Conservation (phyloP, 768 basidiomycete species). For the Mycena olivaceomarginata region DNA sequence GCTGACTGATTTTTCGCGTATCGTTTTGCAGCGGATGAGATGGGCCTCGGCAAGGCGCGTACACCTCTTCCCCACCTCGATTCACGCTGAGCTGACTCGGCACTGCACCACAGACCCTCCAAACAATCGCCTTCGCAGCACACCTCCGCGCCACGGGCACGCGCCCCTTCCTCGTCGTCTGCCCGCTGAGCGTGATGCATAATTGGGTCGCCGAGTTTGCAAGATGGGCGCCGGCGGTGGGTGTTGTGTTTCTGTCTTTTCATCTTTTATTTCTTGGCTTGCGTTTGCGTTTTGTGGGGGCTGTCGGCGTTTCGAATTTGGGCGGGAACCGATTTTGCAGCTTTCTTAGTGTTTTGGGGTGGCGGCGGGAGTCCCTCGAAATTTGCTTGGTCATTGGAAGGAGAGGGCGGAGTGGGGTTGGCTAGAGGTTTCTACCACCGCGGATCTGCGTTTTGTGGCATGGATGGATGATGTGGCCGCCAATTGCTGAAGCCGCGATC, state of each 20-base stretch:
- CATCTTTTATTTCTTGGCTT: too few relatives aligned
- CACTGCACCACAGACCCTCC: conserved; percentile 81
- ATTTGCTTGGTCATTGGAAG: too few relatives aligned
- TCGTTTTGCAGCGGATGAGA: conserved; percentile 86
- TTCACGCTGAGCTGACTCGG: not conserved
- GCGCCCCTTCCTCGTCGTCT: conserved; percentile 91
- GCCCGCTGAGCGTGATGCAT: conserved; percentile 94
- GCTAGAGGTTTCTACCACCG: too few relatives aligned
- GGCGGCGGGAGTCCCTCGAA: too few relatives aligned
- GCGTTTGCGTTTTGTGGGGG: too few relatives aligned
- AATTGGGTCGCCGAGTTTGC: conserved; percentile 93
- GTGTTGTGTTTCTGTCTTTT: not conserved
- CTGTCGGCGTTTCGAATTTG: too few relatives aligned
- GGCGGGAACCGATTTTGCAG: too few relatives aligned
- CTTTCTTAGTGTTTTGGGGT: too few relatives aligned
- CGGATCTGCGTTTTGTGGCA: too few relatives aligned
- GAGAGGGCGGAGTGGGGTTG: too few relatives aligned
- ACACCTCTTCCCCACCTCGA: not conserved
- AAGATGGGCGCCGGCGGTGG: conserved; percentile 81
- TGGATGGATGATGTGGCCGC: too few relatives aligned
- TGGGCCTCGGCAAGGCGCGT: conserved; percentile 91
- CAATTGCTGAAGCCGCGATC: too few relatives aligned
- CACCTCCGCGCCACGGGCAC: conserved; percentile 84
- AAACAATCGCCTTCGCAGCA: conserved; percentile 95
- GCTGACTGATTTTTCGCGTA: not conserved